Evolutionary conservation across 352 stramenopile species (phyloP), one percentile per base, ranked within the genome.

Genomic region (Phytopythium boreale): DNA sequence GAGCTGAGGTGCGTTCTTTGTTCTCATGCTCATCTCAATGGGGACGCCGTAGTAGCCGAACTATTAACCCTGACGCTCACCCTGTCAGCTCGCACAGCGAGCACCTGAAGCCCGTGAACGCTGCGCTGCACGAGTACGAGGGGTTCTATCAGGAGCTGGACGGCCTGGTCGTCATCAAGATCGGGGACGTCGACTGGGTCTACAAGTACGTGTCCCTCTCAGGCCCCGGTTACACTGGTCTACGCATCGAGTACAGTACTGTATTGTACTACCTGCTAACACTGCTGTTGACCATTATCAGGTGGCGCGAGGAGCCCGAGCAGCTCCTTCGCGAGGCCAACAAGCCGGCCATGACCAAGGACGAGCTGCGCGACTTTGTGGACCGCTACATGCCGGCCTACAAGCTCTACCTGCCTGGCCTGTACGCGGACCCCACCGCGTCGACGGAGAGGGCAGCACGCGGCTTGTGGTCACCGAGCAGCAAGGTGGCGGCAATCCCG

Each of bases 301-400:
- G 84, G 62, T 96, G 88, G 88, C 79, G 88, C 19, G 85, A 94
- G 61, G 74, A 96, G 66, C 84, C 80, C 31, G 88, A 96, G 68
- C 70, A 74, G 59, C 70, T 90, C 10, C 63, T 96, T 56, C 78
- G 87, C 10, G 66, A 70, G 26, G 73, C 80, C 6, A 77, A 71
- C 37, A 91, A 89, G 49, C 77, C 83, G 49, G 83, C 81, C 19
- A 76, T 95, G 60, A 86, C 79, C 4, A 49, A 73, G 15, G 72
- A 76, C 37, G 70, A 94, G 66, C 83, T 96, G 50, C 76, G 77
- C 36, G 85, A 93, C 71, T 96, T 96, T 70, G 82, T 96, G 47
- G 83, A 95, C 61, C 85, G 88, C 64, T 96, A 91, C 67, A 92
- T 96, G 83, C 87, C 88, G 15, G 73, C 81, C 27, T 96, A 96